Percentiles rank a stretch among this genome's conserved stretches.
Evolutionary conservation across 176 grass and related monocot species (phyloP).

Genomic region (Avena eriantha): DNA sequence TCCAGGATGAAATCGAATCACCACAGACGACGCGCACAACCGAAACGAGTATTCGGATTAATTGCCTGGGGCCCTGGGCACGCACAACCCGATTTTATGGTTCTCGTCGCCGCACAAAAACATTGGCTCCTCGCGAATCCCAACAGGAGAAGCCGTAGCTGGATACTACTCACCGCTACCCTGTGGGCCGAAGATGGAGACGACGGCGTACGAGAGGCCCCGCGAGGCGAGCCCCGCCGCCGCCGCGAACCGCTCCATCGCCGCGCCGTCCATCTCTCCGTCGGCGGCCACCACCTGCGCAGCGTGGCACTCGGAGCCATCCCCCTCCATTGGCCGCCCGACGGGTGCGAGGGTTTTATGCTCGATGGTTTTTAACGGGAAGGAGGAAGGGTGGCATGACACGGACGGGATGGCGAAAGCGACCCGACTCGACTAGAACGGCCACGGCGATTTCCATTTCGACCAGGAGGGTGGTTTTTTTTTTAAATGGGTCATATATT

Average conservation of each 20-base stretch:
- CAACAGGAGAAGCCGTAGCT: not conserved
- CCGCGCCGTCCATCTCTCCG: slow-evolving; percentile 65
- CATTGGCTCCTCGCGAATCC: not conserved
- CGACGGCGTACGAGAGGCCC: slow-evolving; percentile 88
- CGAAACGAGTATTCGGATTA: not conserved
- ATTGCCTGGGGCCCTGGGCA: not conserved
- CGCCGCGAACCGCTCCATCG: slow-evolving; percentile 62
- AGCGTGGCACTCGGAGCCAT: slow-evolving; percentile 43
- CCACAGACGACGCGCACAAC: not conserved
- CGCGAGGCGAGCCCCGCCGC: slow-evolving; percentile 44
- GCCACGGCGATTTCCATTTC: not conserved
- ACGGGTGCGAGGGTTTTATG: slow-evolving; percentile 7
- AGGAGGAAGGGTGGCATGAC: not conserved
- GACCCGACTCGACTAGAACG: slow-evolving; percentile 2
- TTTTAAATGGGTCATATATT: too few species aligned
- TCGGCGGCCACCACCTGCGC: slow-evolving; percentile 73
- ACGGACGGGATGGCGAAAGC: not conserved
- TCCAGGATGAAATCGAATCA: not conserved
- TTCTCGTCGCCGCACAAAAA: not conserved
- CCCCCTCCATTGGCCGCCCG: slow-evolving; percentile 7
- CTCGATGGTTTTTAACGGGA: slow-evolving; percentile 27
- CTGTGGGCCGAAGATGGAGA: slow-evolving; percentile 90
- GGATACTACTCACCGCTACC: slow-evolving; percentile 67
- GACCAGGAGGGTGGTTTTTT: too few species aligned
- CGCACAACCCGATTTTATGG: not conserved